These are phyloP conservation scores for Gossypium schwendimanii DNA, from an alignment of 441 rosid species.

Conservation along the genomic window DNA sequence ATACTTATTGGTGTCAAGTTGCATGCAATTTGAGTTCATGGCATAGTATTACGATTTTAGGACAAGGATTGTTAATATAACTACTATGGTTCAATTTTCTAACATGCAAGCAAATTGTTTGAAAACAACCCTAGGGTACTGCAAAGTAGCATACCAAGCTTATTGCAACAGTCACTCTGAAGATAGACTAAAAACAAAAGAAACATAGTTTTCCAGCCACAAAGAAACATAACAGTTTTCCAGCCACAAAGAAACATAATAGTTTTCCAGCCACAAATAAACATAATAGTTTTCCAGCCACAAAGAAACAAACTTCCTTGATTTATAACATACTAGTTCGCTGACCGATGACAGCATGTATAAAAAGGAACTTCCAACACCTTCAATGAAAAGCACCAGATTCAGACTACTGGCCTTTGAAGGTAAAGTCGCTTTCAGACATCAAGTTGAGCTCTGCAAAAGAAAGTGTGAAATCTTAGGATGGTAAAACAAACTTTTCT, in stretches of 20 bases:
- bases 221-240: neutral
- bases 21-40: neutral
- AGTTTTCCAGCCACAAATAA: conserved; percentile 2
- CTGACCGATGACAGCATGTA: conserved; percentile 12
- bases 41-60: neutral
- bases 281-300: neutral
- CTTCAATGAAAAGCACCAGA: conserved; percentile 13
- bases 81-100: neutral
- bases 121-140: neutral
- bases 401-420: conserved; percentile 12
- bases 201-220: neutral
- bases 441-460: conserved; percentile 18
- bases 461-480: conserved; percentile 14
- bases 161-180: neutral
- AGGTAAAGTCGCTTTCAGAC: conserved; percentile 14
- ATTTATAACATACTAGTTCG: conserved; percentile 11
- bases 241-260: conserved; percentile 3
- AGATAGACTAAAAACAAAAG: neutral
- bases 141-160: conserved; percentile 7
- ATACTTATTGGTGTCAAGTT: neutral
- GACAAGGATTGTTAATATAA: neutral
- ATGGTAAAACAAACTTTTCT: neutral
- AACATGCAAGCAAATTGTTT: neutral
- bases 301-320: conserved; percentile 9
- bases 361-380: conserved; percentile 13